A percentile compares a stretch with the other conserved stretches of the same genome.
These are phyloP conservation scores for Xerocomellus intermedius DNA, from an alignment of 768 basidiomycete genomes.

Conservation along the genomic window DNA sequence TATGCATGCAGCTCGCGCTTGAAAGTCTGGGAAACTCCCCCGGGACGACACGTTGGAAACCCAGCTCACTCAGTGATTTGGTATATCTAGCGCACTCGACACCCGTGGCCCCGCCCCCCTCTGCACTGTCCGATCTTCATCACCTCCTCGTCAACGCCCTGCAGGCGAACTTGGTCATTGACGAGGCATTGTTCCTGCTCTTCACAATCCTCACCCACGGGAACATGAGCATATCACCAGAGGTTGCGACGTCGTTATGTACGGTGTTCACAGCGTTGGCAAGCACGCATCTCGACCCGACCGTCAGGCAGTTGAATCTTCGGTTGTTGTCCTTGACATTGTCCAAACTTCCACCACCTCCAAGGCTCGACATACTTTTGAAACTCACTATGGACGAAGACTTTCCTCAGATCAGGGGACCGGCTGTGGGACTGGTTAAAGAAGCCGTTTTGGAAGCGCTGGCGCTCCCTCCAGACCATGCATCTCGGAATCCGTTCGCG, in stretches of 20 bases:
- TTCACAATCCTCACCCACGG: conserved; percentile 28
- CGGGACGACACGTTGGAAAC: conserved; percentile 6
- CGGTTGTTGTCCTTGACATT: conserved; percentile 58
- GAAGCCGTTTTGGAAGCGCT: conserved; percentile 60
- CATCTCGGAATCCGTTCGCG: conserved; percentile 44
- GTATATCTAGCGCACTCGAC: conserved; percentile 25
- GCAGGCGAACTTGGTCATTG: conserved; percentile 52
- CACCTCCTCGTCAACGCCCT: conserved; percentile 49
- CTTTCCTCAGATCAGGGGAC: conserved; percentile 66
- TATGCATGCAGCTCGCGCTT: conserved; percentile 31
- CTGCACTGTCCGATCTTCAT: conserved; percentile 30
- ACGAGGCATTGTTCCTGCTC: conserved; percentile 61
- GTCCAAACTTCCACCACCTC: conserved; percentile 41
- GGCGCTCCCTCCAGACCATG: conserved; percentile 22
- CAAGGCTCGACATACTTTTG: conserved; percentile 54
- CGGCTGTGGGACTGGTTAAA: conserved; percentile 66
- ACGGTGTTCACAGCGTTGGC: conserved; percentile 54
- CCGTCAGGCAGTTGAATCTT: conserved; percentile 58
- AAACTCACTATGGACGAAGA: conserved; percentile 50
- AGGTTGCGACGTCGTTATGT: conserved; percentile 48
- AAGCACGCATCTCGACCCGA: conserved; percentile 59
- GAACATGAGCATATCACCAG: conserved; percentile 35
- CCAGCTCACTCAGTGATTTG: conserved; percentile 29
- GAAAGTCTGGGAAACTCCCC: conserved; percentile 27
- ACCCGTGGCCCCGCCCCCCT: conserved; percentile 12